Conservation (phyloP, 805 yeast species). For the Candida vartiovaarae region DNA sequence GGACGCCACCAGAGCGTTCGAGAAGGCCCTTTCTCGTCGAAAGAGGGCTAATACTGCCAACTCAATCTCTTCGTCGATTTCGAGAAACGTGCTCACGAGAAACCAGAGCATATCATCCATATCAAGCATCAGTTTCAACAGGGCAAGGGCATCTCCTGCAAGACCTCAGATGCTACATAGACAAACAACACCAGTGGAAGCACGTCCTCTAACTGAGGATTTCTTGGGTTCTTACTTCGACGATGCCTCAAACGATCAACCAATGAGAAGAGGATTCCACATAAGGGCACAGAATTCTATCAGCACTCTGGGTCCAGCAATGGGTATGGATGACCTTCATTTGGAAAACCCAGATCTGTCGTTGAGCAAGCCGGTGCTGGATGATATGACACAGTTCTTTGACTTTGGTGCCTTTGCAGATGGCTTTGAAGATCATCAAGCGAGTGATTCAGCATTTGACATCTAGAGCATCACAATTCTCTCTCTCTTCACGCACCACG, state of each 20-base stretch:
- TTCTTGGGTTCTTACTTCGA: conserved; percentile 17
- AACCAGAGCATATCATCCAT: conserved; percentile 21
- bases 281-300: conserved; percentile 13
- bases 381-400: conserved; percentile 15
- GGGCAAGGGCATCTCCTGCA: conserved; percentile 18
- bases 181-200: conserved; percentile 17
- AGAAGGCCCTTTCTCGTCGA: conserved; percentile 16
- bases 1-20: conserved; percentile 21
- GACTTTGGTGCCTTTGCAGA: conserved; percentile 21
- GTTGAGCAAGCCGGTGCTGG: neutral
- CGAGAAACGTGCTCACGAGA: conserved; percentile 9
- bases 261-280: conserved; percentile 5
- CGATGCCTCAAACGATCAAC: conserved; percentile 9
- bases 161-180: conserved; percentile 11
- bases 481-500: too few species aligned
- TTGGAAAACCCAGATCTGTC: neutral
- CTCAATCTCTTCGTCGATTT: conserved; percentile 13
- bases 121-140: conserved; percentile 10
- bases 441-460: neutral
- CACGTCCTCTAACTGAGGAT: conserved; percentile 5
- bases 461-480: too few species aligned
- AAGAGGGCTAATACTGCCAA: conserved; percentile 22
- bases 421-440: neutral
- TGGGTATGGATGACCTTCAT: conserved; percentile 7
- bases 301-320: conserved; percentile 19